Percentiles rank a stretch among this genome's conserved stretches.
Evolutionary conservation across 1,284 basidiomycete species (phyloP).

Genomic region (Ceraceosorus guamensis): DNA sequence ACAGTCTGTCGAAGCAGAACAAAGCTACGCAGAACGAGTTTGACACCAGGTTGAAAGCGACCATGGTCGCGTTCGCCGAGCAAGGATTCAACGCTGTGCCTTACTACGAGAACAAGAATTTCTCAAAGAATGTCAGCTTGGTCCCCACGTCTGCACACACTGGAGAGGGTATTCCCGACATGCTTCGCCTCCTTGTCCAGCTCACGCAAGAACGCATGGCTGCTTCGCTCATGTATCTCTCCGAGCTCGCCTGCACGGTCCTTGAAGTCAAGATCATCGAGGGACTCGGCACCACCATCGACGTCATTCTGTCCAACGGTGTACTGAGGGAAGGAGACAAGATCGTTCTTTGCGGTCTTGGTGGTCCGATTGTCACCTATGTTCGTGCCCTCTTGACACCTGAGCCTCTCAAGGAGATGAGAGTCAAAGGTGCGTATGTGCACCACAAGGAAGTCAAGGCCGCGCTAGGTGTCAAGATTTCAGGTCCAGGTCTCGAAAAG

Average conservation of each 20-base stretch:
- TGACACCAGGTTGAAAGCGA: constrained; percentile 76
- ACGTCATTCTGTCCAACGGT: constrained; percentile 94
- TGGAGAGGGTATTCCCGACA: constrained; percentile 98
- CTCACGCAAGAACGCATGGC: constrained; percentile 98
- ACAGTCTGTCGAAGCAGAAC: constrained; percentile 80
- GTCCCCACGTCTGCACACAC: constrained; percentile 97
- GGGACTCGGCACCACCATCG: constrained; percentile 94
- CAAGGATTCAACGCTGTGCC: constrained; percentile 91
- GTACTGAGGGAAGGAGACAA: constrained; percentile 84
- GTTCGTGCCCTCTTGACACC: constrained; percentile 90
- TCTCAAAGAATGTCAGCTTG: constrained; percentile 86
- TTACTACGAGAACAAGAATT: constrained; percentile 97
- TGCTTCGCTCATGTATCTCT: constrained; percentile 93
- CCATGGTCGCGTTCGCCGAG: constrained; percentile 87
- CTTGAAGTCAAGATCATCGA: constrained; percentile 99
- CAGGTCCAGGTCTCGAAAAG: constrained; percentile 92
- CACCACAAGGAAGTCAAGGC: constrained; percentile 98
- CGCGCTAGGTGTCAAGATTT: constrained; percentile 92
- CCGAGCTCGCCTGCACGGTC: constrained; percentile 97
- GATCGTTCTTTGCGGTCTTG: constrained; percentile 94
- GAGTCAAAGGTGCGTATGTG: constrained; percentile 95
- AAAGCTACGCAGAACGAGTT: constrained; percentile 81
- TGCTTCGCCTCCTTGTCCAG: constrained; percentile 96
- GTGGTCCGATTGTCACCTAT: constrained; percentile 94
- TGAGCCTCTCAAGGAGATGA: constrained; percentile 89